Evolutionary conservation across 768 basidiomycete species (phyloP).

Genomic region (Lactarius deliciosus): DNA sequence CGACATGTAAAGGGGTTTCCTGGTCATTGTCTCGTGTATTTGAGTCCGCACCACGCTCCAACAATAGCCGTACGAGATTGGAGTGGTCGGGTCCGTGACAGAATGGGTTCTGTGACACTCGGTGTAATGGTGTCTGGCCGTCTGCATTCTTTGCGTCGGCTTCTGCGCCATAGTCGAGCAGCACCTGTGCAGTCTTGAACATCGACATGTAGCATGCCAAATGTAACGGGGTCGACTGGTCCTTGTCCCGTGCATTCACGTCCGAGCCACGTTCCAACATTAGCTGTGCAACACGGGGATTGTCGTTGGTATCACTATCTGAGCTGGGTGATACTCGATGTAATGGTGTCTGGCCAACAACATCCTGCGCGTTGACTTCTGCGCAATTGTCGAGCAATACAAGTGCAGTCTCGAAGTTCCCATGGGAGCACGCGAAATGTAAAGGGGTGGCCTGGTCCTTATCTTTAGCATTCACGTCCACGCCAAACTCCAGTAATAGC

Average conservation of each 20-base stretch:
- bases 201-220: background rate
- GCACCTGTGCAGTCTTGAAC: background rate
- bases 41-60: too few species aligned
- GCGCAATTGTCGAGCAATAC: too few species aligned
- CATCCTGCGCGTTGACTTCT: too few species aligned
- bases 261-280: too few species aligned
- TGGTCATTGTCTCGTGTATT: too few species aligned
- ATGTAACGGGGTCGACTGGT: background rate
- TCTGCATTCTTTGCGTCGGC: background rate
- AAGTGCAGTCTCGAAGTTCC: background rate
- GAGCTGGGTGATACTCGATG: too few species aligned
- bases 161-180: background rate
- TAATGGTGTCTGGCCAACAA: too few species aligned
- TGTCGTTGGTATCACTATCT: too few species aligned
- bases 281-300: too few species aligned
- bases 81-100: background rate
- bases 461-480: background rate
- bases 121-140: background rate
- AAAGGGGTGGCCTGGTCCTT: background rate
- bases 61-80: background rate
- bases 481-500: background rate
- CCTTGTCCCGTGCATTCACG: too few species aligned
- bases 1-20: too few species aligned
- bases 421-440: background rate
- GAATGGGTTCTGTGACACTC: too few species aligned